Evolutionary conservation across 306 rosid genomes (phyloP).

Genomic region (Vachellia pachyceras): DNA sequence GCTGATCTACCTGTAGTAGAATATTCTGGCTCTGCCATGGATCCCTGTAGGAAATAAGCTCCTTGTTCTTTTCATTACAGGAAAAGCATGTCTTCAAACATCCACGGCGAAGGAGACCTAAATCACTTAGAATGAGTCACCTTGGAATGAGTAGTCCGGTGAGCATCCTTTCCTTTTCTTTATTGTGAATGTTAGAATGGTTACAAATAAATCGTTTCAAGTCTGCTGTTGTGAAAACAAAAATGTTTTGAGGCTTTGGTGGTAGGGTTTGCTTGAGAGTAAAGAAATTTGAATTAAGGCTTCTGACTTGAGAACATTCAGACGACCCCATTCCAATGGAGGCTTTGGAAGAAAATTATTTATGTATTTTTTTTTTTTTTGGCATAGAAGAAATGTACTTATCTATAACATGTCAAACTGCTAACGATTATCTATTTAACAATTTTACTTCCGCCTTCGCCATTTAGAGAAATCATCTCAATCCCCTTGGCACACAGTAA

Average conservation of each 20-base stretch:
- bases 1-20: background rate
- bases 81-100: conserved; percentile 78
- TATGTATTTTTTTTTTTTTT: no score
- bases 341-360: background rate
- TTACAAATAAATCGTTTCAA: background rate
- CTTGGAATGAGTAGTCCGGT: conserved; percentile 99
- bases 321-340: background rate
- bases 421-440: no score
- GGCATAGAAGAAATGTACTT: background rate
- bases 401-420: background rate
- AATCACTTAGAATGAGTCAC: conserved; percentile 92
- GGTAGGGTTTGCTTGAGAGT: no score
- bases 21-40: conserved; percentile 28
- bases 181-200: conserved; percentile 17
- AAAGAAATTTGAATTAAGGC: background rate
- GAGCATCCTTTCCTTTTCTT: conserved; percentile 40
- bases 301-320: background rate
- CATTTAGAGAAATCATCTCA: no score
- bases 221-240: no score
- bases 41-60: conserved; percentile 20
- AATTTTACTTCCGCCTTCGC: no score
- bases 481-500: no score
- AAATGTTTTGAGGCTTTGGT: background rate
- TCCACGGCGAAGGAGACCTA: conserved; percentile 90
- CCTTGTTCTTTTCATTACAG: conserved; percentile 49